phyloP scores from a whole-genome alignment of 2,329 filamentous ascomycete genomes.

The Cordyceps tenuipes region DNA sequence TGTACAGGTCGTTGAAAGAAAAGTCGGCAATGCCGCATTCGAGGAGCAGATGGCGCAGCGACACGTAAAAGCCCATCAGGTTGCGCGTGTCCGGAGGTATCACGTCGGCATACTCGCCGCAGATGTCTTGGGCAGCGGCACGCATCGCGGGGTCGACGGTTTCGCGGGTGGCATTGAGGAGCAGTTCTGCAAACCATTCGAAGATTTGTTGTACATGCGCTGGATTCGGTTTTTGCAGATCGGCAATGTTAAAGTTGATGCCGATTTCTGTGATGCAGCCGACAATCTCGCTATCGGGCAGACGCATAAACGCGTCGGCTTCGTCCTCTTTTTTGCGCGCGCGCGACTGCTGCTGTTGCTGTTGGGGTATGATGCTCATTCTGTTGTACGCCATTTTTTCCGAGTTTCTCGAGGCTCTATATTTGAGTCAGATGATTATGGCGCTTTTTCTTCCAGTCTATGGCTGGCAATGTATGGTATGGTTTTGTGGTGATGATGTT shows the following conservation, averaged over 20 bases:
- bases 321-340: slow-evolving; percentile 52
- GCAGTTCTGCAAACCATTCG: slow-evolving; percentile 91
- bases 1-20: slow-evolving; percentile 83
- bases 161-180: slow-evolving; percentile 89
- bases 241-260: slow-evolving; percentile 75
- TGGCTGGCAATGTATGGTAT: not conserved
- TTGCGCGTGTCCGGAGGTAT: slow-evolving; percentile 83
- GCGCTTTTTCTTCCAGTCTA: not conserved
- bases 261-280: slow-evolving; percentile 97
- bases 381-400: slow-evolving; percentile 50
- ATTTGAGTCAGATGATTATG: not conserved
- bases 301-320: slow-evolving; percentile 50
- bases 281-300: slow-evolving; percentile 72
- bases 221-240: slow-evolving; percentile 89
- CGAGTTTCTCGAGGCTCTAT: too few species aligned
- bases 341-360: slow-evolving; percentile 42
- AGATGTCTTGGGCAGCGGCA: slow-evolving; percentile 80
- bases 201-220: slow-evolving; percentile 95
- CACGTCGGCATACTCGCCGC: slow-evolving; percentile 75
- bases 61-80: slow-evolving; percentile 91
- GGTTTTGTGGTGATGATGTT: not conserved
- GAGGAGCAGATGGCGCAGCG: slow-evolving; percentile 66
- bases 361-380: slow-evolving; percentile 51
- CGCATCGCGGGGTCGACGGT: slow-evolving; percentile 93
- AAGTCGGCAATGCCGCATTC: slow-evolving; percentile 94